Percentiles rank a stretch among this genome's conserved stretches.
These are phyloP conservation scores for Epithele typhae DNA, from an alignment of 768 basidiomycete species.

Conservation along the genomic window DNA sequence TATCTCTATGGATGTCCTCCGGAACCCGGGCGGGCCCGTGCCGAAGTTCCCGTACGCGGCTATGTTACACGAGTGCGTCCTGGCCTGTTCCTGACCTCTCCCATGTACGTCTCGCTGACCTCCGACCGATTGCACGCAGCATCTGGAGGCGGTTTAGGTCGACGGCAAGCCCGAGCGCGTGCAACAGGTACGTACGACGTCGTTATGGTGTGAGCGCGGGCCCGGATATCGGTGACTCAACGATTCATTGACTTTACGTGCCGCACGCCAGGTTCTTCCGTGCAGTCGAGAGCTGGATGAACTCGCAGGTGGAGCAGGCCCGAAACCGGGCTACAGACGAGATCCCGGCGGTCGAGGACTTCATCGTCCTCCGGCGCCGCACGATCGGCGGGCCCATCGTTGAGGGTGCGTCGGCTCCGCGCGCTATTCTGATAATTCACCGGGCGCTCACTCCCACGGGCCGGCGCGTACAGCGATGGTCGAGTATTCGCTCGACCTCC, in stretches of 20 bases:
- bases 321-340: conserved; percentile 31
- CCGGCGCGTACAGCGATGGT: conserved; percentile 32
- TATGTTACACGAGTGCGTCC: conserved; percentile 34
- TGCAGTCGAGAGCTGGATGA: conserved; percentile 33
- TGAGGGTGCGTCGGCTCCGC: conserved; percentile 28
- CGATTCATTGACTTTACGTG: background rate
- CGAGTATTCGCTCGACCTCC: conserved; percentile 34
- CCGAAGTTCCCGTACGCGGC: conserved; percentile 34
- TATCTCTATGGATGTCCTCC: conserved; percentile 28
- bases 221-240: no score
- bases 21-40: conserved; percentile 23
- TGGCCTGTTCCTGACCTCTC: background rate
- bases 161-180: conserved; percentile 34
- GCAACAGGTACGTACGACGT: conserved; percentile 24
- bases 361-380: conserved; percentile 32
- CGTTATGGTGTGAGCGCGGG: background rate
- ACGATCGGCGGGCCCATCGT: conserved; percentile 36
- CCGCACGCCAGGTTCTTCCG: conserved; percentile 26
- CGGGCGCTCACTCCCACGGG: background rate
- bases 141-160: conserved; percentile 31
- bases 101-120: conserved; percentile 5
- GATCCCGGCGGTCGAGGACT: conserved; percentile 35
- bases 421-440: background rate
- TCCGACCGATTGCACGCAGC: conserved; percentile 18
- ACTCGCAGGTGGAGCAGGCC: conserved; percentile 33